These are phyloP conservation scores for Pharus latifolius DNA, from an alignment of 176 grass and related monocot genomes.

Conservation along the genomic window DNA sequence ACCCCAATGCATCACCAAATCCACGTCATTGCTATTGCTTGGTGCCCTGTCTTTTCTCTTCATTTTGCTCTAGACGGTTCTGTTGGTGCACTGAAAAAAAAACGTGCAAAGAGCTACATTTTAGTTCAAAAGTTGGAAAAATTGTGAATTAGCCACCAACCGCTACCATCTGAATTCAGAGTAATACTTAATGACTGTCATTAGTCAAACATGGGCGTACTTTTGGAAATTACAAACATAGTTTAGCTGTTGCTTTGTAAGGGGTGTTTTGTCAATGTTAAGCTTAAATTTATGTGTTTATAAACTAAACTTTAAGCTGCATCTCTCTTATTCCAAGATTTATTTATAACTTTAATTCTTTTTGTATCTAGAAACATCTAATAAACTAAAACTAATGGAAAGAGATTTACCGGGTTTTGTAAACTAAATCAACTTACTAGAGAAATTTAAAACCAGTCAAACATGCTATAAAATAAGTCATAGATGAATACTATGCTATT, in stretches of 20 bases:
- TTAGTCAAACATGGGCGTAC: background rate
- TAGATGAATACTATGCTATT: background rate
- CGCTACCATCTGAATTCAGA: background rate
- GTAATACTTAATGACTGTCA: conserved; percentile 9
- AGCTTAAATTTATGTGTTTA: too few species aligned
- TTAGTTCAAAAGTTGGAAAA: background rate
- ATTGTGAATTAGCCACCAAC: background rate
- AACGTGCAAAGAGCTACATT: background rate
- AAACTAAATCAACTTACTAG: too few species aligned
- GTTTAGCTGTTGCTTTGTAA: too few species aligned
- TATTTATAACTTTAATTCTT: too few species aligned
- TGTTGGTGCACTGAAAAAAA: background rate
- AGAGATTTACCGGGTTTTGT: too few species aligned
- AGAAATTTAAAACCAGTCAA: too few species aligned
- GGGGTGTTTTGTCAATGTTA: too few species aligned
- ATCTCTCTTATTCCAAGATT: too few species aligned
- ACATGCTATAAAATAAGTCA: too few species aligned
- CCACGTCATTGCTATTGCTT: background rate
- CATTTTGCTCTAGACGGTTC: background rate
- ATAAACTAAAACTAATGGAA: too few species aligned
- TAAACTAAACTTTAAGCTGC: too few species aligned
- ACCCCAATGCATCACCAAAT: background rate
- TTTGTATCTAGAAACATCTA: too few species aligned
- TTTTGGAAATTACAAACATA: background rate
- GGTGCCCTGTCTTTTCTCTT: background rate